Evolutionary conservation across 2,329 filamentous ascomycete genomes (phyloP), one percentile per base, ranked within the genome.

Genomic region (Metarhizium sp.): DNA sequence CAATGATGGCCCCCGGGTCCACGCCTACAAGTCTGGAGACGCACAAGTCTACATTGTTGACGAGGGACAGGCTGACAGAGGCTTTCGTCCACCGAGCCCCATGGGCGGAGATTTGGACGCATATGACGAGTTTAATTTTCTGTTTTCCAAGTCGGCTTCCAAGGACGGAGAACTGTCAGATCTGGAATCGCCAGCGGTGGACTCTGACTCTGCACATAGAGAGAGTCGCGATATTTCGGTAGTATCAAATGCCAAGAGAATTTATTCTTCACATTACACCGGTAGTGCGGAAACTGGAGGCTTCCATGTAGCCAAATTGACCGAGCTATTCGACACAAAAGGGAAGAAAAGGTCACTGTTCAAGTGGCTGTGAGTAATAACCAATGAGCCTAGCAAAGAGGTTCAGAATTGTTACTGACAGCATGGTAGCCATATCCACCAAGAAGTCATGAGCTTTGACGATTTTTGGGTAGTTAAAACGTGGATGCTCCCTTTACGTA

Each of bases 361-460:
- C 49, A 68, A 68, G 59, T 77, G 74, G 73, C 67, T 76, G 67
- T 72, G 52, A 55, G 64, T 64, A 34, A 4, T 1, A 6, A 8
- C n/a, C 1, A 6, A 8, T 13, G 3, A 10, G 4, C 20, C 7
- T 8, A 50, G 8, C 8, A 18, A 20, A 16, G n/a, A n/a, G 29
- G 11, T 20, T 10, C 20, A 32, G 45, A 16, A 30, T 3, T 16
- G 3, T 43, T 34, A 11, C 61, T 69, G 38, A 67, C 11, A 3
- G 13, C 30, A 1, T 4, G 10, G 3, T 13, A 72, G 70, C 2
- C 70, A 76, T 57, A 57, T 75, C 20, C 66, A 65, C 1, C 73
- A 75, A 56, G 61, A 67, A 2, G 64, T 69, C 4, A 70, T 76
- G 69, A 73, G 69, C 54, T 71, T 76, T 58, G 71, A 76, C 10